Conservation (phyloP, 495 filamentous ascomycete species). For the Cenococcum geophilum region DNA sequence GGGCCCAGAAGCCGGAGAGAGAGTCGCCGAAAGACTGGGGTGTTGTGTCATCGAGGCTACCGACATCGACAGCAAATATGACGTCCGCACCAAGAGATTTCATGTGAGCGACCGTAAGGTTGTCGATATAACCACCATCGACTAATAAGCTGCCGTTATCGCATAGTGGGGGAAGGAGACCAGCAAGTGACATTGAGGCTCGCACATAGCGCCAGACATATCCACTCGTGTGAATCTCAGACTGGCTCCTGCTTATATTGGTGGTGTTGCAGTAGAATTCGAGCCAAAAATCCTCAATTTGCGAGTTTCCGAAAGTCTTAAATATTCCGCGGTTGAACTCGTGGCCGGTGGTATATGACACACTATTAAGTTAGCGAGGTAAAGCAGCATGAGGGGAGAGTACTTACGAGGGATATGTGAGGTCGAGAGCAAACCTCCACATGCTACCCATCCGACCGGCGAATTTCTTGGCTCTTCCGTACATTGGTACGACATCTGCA, state of each 20-base stretch:
- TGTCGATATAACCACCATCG: constrained; percentile 95
- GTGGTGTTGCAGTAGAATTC: constrained; percentile 99
- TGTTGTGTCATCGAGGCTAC: constrained; percentile 79
- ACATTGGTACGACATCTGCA: constrained; percentile 94
- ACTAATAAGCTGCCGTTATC: constrained; percentile 95
- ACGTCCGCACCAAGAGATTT: constrained; percentile 86
- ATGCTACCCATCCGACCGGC: constrained; percentile 93
- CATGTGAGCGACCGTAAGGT: constrained; percentile 95
- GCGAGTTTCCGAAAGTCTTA: constrained; percentile 91
- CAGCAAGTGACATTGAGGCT: constrained; percentile 92
- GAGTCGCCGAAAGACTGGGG: constrained; percentile 90
- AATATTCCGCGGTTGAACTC: constrained; percentile 99
- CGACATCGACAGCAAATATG: constrained; percentile 94
- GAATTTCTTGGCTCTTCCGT: constrained; percentile 93
- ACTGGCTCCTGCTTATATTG: constrained; percentile 84
- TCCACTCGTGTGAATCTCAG: constrained; percentile 86
- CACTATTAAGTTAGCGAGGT: constrained; percentile 22
- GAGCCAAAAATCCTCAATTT: constrained; percentile 98
- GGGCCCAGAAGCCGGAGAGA: constrained; percentile 90
- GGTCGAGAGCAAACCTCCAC: constrained; percentile 91
- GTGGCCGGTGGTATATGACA: constrained; percentile 92
- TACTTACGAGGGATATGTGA: constrained; percentile 77
- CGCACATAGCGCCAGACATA: constrained; percentile 96
- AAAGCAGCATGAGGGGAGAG: constrained; percentile 19
- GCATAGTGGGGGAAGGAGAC: constrained; percentile 85